A percentile compares a stretch with the other conserved stretches of the same genome.
Evolutionary conservation across 257 asterid species (phyloP).

Genomic region (Scutellaria baicalensis): DNA sequence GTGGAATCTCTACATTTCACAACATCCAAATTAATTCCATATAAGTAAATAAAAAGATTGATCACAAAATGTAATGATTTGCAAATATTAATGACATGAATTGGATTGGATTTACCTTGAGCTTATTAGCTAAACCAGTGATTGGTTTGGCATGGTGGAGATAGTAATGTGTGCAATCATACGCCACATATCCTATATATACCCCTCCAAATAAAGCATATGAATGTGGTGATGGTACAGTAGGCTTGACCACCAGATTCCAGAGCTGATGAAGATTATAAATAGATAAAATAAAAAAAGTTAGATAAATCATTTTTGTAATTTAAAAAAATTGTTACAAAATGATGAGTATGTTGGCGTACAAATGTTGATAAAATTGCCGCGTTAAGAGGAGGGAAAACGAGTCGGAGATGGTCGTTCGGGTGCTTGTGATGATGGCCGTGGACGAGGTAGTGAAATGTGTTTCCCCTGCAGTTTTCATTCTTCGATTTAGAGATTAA

Average conservation of each 20-base stretch:
- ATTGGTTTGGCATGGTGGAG: slow-evolving; percentile 63
- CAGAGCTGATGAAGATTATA: slow-evolving; percentile 36
- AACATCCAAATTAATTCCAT: neutral
- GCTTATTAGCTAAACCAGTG: slow-evolving; percentile 32
- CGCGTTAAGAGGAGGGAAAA: neutral
- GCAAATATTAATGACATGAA: no score
- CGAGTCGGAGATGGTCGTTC: neutral
- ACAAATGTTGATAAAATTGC: slow-evolving; percentile 17
- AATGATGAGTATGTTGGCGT: neutral
- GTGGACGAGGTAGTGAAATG: neutral
- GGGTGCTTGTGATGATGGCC: slow-evolving; percentile 8
- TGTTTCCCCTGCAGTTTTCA: slow-evolving; percentile 1
- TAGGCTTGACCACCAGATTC: slow-evolving; percentile 28
- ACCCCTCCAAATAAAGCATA: slow-evolving; percentile 52
- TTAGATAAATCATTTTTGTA: no score
- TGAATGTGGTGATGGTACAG: slow-evolving; percentile 26
- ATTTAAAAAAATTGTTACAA: neutral
- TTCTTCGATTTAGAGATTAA: no score
- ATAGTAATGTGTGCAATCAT: slow-evolving; percentile 79
- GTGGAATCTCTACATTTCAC: slow-evolving; percentile 45
- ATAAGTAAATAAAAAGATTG: no score
- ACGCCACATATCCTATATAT: slow-evolving; percentile 58
- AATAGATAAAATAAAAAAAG: neutral
- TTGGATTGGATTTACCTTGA: slow-evolving; percentile 37
- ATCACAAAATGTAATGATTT: no score